A percentile compares a stretch with the other conserved stretches of the same genome.
Conservation (phyloP, 1,284 basidiomycete species). For the Apiotrichum sp. region DNA sequence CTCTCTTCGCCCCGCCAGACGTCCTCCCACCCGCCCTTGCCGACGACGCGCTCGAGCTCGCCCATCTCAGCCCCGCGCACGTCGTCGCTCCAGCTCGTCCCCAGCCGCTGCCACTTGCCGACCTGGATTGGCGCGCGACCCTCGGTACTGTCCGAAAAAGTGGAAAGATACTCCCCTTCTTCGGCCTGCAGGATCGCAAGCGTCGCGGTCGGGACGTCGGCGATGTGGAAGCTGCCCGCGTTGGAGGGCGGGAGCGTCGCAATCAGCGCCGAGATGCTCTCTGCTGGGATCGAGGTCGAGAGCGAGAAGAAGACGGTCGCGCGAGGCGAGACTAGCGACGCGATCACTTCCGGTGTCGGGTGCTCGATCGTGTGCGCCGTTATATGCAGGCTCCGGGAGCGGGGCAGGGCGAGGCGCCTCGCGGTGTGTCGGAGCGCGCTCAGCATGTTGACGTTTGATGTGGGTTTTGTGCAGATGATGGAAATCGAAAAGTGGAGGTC, state of each 20-base stretch:
- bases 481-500: too few species aligned
- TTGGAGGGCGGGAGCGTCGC: conserved; percentile 6
- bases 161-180: conserved; percentile 2
- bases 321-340: neutral
- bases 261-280: conserved; percentile 19
- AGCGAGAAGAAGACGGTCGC: conserved; percentile 27
- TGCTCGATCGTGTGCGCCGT: conserved; percentile 27
- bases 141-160: conserved; percentile 19
- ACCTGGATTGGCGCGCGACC: conserved; percentile 37
- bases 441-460: neutral
- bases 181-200: conserved; percentile 27
- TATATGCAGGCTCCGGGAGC: conserved; percentile 4
- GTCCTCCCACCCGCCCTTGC: conserved; percentile 20
- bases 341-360: conserved; percentile 5
- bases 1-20: conserved; percentile 19
- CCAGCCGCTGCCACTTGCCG: conserved; percentile 35
- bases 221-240: conserved; percentile 29
- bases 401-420: neutral
- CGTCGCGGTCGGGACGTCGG: conserved; percentile 24
- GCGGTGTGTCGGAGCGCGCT: too few species aligned
- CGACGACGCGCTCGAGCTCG: conserved; percentile 22
- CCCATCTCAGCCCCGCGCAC: conserved; percentile 28
- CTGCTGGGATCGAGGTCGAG: conserved; percentile 25
- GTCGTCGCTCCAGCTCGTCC: conserved; percentile 28
- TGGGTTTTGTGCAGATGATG: neutral